A percentile compares a stretch with the other conserved stretches of the same genome.
Evolutionary conservation across 371 early-diverging fungal species (phyloP).

Genomic region (Lichtheimia ramosa): DNA sequence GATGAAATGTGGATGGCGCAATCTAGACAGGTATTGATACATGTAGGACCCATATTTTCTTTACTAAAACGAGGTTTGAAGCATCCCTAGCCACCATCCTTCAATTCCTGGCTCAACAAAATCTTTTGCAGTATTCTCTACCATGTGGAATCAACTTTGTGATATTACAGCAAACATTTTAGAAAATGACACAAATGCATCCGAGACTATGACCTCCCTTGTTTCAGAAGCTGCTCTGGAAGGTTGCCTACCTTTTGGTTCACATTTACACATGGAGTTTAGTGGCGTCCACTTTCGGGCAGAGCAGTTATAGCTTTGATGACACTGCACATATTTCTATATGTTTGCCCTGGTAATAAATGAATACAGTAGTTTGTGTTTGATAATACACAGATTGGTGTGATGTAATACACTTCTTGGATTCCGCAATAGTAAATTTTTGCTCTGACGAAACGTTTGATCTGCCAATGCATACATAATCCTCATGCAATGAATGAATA

Average conservation of each 20-base stretch:
- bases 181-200: constrained; percentile 45
- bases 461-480: too few relatives aligned
- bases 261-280: constrained; percentile 52
- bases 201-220: constrained; percentile 36
- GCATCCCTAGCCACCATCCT: constrained; percentile 53
- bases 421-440: too few relatives aligned
- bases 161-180: constrained; percentile 37
- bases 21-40: constrained; percentile 34
- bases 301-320: too few relatives aligned
- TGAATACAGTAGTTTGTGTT: too few relatives aligned
- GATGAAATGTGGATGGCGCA: constrained; percentile 16
- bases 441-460: too few relatives aligned
- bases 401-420: too few relatives aligned
- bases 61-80: not conserved
- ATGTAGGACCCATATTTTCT: too few relatives aligned
- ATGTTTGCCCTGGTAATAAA: too few relatives aligned
- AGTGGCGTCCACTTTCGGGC: constrained; percentile 1
- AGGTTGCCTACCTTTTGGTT: constrained; percentile 46
- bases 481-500: too few relatives aligned
- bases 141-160: constrained; percentile 41
- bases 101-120: constrained; percentile 27
- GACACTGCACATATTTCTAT: too few relatives aligned
- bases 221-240: constrained; percentile 48
- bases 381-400: too few relatives aligned
- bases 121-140: constrained; percentile 36